Conservation (phyloP, 169 alveolate genomes). For the Neospora caninum region DNA sequence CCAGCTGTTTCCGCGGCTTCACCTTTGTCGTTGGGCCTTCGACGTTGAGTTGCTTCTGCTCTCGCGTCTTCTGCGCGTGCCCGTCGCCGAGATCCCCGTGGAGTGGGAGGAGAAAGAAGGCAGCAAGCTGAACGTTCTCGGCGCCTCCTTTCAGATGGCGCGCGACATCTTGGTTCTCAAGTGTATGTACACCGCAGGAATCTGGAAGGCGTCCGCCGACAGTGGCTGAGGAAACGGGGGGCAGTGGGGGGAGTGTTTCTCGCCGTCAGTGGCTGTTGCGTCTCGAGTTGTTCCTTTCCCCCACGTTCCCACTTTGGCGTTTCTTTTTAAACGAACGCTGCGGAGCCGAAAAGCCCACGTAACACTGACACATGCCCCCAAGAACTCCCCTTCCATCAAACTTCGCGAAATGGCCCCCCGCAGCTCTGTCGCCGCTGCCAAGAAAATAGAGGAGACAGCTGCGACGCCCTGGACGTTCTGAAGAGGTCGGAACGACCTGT, state of each 20-base stretch:
- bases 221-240: neutral
- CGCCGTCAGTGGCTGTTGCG: too few relatives aligned
- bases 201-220: conserved; percentile 54
- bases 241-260: neutral
- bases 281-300: too few relatives aligned
- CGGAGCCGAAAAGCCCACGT: too few relatives aligned
- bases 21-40: conserved; percentile 84
- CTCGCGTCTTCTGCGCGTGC: conserved; percentile 62
- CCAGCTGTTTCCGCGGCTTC: conserved; percentile 71
- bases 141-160: conserved; percentile 57
- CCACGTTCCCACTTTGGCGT: too few relatives aligned
- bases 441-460: too few relatives aligned
- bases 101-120: conserved; percentile 86
- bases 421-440: too few relatives aligned
- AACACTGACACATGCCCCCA: too few relatives aligned
- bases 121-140: conserved; percentile 68
- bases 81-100: conserved; percentile 73
- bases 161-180: conserved; percentile 60
- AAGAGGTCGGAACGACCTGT: too few relatives aligned
- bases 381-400: too few relatives aligned
- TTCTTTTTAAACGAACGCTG: too few relatives aligned
- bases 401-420: too few relatives aligned
- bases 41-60: conserved; percentile 87
- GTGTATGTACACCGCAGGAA: conserved; percentile 64
- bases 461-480: too few relatives aligned